Evolutionary conservation across 2,329 filamentous ascomycete species (phyloP), one percentile per base, ranked within the genome.

Genomic region (Boeremia lycopersici): DNA sequence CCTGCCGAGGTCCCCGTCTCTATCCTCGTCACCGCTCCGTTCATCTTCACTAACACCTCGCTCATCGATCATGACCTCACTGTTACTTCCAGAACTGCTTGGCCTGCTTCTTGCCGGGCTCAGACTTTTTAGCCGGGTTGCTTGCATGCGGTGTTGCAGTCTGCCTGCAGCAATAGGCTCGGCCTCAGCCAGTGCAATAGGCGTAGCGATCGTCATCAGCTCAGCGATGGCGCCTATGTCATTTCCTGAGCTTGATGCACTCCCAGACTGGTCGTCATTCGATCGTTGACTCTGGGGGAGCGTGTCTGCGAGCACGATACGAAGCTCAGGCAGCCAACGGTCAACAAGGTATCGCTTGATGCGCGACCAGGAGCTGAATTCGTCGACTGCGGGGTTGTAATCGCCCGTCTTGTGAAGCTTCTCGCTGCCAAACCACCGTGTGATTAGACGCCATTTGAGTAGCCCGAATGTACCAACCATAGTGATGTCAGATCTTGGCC

Each of bases 361-460:
- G 19, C 72, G 70, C 5, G 69, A 74, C 68, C 73, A 73, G 1
- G 64, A 58, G 1, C 78, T 75, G 10, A 81, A 70, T 29, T 77
- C 75, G n/a, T 76, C 69, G 23, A 70, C 68, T 2, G 66, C 72
- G 0, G 68, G 58, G 30, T 75, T 65, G 11, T 73, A 67, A 25
- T 50, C 62, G 40, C 63, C 69, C 10, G 69, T 69, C 15, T 60
- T 62, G 40, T 76, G 78, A 2, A 78, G 79, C 47, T 70, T 76
- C 23, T 76, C 74, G 1, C 71, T 71, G 28, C 70, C 65, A 59
- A 80, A 80, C 80, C 82, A 84, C 4, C 60, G 61, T 4, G 69
- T 74, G 6, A 84, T 69, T 1, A 83, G 62, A 3, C 69, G 67
- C 82, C 81, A 84, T 62, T 82, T 82, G 1, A 81, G 23, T 2